phyloP scores from a whole-genome alignment of 2,329 filamentous ascomycete species.

The Xylaria digitata region DNA sequence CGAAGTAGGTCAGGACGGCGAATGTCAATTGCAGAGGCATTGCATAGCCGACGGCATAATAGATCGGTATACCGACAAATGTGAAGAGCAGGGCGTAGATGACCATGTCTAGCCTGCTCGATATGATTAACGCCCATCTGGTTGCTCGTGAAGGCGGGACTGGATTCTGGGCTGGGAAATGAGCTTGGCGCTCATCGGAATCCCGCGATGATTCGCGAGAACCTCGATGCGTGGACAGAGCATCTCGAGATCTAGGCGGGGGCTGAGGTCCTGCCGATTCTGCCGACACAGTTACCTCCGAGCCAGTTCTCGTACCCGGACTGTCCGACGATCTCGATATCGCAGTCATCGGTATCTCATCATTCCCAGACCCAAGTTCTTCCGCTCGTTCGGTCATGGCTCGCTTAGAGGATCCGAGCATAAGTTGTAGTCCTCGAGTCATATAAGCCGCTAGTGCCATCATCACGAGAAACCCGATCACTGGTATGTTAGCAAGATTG shows the following conservation, averaged over 20 bases:
- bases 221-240: constrained; percentile 20
- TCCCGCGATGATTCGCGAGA: constrained; percentile 21
- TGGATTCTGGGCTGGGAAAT: constrained; percentile 54
- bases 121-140: constrained; percentile 61
- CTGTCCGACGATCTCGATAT: constrained; percentile 15
- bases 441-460: constrained; percentile 46
- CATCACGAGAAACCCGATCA: constrained; percentile 27
- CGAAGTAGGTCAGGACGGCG: constrained; percentile 64
- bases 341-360: constrained; percentile 60
- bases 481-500: constrained; percentile 58
- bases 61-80: constrained; percentile 65
- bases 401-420: constrained; percentile 64
- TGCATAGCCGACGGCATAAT: constrained; percentile 64
- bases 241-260: constrained; percentile 33
- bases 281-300: constrained; percentile 28
- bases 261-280: constrained; percentile 33
- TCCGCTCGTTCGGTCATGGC: constrained; percentile 57
- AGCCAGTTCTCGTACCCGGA: constrained; percentile 31
- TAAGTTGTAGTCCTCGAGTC: constrained; percentile 63
- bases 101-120: constrained; percentile 58
- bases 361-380: constrained; percentile 58
- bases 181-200: constrained; percentile 13
- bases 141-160: constrained; percentile 59
- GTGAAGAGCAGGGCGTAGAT: constrained; percentile 60
- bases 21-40: constrained; percentile 61